Conservation (phyloP, 1,284 basidiomycete species). For the Pyrrhoderma lamaoense region DNA sequence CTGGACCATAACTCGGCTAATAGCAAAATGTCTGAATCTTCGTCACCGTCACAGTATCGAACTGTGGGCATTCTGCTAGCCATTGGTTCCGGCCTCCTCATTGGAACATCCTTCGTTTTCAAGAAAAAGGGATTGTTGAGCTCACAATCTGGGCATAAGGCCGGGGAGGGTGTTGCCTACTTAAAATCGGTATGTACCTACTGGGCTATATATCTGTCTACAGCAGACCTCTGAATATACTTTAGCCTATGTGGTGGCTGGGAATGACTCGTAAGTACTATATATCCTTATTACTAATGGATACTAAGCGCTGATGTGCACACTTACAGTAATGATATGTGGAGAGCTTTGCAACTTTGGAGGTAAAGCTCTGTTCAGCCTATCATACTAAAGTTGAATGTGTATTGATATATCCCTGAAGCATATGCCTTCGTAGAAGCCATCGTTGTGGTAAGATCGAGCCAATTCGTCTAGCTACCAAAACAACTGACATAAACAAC, state of each 20-base stretch:
- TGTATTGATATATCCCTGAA: constrained; percentile 27
- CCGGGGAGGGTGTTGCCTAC: constrained; percentile 93
- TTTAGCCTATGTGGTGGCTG: constrained; percentile 76
- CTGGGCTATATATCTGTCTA: neutral
- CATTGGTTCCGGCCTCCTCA: constrained; percentile 78
- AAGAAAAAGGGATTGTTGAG: constrained; percentile 90
- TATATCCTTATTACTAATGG: neutral
- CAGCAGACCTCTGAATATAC: constrained; percentile 3
- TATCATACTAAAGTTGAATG: neutral
- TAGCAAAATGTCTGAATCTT: neutral
- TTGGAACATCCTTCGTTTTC: constrained; percentile 90
- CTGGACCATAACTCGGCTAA: neutral
- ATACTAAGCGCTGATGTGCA: neutral
- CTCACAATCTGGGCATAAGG: constrained; percentile 59
- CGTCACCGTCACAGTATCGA: constrained; percentile 16
- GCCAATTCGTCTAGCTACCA: constrained; percentile 5
- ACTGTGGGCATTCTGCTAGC: constrained; percentile 74
- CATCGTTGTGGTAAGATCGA: constrained; percentile 66
- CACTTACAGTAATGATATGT: constrained; percentile 78
- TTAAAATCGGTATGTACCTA: constrained; percentile 70
- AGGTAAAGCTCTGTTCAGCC: constrained; percentile 37
- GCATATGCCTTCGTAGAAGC: constrained; percentile 90
- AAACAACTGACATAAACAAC: constrained; percentile 11
- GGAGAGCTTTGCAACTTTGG: constrained; percentile 81
- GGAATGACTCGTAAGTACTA: constrained; percentile 65